Evolutionary conservation across 2,329 filamentous ascomycete genomes (phyloP).

Genomic region (Setomelanomma holmii): DNA sequence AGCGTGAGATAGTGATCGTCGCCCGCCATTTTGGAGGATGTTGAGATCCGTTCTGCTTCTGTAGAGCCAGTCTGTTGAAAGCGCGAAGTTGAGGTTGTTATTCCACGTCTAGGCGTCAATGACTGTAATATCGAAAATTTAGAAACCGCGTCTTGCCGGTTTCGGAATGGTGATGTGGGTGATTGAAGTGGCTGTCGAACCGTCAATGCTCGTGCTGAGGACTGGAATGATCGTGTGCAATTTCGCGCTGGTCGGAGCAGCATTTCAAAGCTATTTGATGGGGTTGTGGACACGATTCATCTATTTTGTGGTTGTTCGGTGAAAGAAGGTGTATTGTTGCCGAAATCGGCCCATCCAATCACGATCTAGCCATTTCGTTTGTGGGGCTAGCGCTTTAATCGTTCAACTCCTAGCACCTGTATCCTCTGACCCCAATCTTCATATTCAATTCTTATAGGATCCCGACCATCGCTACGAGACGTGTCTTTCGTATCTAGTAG

Average conservation of each 20-base stretch:
- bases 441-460: too few species aligned
- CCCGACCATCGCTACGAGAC: background rate
- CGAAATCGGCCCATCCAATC: constrained; percentile 31
- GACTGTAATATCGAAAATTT: constrained; percentile 38
- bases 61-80: constrained; percentile 29
- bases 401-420: too few species aligned
- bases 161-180: constrained; percentile 34
- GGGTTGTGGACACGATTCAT: constrained; percentile 15
- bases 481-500: too few species aligned
- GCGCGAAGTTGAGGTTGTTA: constrained; percentile 22
- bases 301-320: constrained; percentile 13
- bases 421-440: too few species aligned
- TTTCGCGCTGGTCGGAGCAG: constrained; percentile 22
- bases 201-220: constrained; percentile 23
- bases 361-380: constrained; percentile 15
- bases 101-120: constrained; percentile 23
- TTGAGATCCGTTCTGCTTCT: constrained; percentile 32
- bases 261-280: constrained; percentile 18
- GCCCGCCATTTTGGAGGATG: constrained; percentile 34
- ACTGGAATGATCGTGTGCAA: constrained; percentile 23
- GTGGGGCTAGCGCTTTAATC: background rate
- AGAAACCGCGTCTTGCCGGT: constrained; percentile 37
- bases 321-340: constrained; percentile 16
- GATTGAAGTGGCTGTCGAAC: constrained; percentile 25
- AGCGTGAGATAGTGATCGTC: constrained; percentile 67